Percentiles rank a stretch among this genome's conserved stretches.
Evolutionary conservation across 495 filamentous ascomycete genomes (phyloP).

Genomic region (Aspergillus affinis): DNA sequence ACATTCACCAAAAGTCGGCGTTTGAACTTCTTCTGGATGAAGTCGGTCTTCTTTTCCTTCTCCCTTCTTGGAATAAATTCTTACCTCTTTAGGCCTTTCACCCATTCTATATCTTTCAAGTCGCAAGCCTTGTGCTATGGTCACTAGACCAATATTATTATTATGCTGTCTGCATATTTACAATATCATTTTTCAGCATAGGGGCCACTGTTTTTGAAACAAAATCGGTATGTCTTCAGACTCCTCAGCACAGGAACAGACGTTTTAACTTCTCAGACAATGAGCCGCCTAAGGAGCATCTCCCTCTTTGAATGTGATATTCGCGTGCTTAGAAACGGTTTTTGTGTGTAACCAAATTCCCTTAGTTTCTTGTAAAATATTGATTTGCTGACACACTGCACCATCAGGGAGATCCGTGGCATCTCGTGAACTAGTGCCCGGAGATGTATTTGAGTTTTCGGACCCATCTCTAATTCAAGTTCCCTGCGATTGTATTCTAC

Average conservation of each 20-base stretch:
- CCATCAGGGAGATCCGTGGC: constrained; percentile 74
- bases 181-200: constrained; percentile 93
- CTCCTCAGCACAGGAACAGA: not conserved
- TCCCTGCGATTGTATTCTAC: constrained; percentile 87
- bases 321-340: constrained; percentile 87
- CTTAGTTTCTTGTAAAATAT: not conserved
- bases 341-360: constrained; percentile 62
- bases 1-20: constrained; percentile 84
- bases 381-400: constrained; percentile 6
- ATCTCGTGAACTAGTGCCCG: constrained; percentile 87
- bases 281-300: constrained; percentile 86
- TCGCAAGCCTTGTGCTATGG: constrained; percentile 93
- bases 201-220: constrained; percentile 88
- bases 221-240: constrained; percentile 60
- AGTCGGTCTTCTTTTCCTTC: constrained; percentile 46
- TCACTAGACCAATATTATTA: constrained; percentile 96
- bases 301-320: constrained; percentile 94
- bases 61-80: constrained; percentile 7
- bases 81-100: constrained; percentile 70
- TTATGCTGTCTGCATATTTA: constrained; percentile 92
- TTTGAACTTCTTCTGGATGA: constrained; percentile 86
- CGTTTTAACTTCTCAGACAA: constrained; percentile 59
- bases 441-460: constrained; percentile 96
- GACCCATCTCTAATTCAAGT: constrained; percentile 93
- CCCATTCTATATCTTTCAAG: constrained; percentile 97